These are phyloP conservation scores for Picea abies DNA, from an alignment of 83 land plant species.

Conservation along the genomic window DNA sequence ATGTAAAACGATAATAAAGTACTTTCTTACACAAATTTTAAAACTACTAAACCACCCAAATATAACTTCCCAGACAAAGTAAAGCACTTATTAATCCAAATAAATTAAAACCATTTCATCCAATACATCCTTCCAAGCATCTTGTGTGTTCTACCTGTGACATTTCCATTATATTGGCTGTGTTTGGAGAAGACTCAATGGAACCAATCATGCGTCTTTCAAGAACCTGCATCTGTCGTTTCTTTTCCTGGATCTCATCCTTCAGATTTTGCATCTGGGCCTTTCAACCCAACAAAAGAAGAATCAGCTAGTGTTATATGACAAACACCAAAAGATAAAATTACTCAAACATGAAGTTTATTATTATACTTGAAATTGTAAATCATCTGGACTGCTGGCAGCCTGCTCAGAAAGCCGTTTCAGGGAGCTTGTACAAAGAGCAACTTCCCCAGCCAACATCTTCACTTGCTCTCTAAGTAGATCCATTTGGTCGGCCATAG, in stretches of 20 bases:
- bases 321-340: not conserved
- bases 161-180: slow-evolving; percentile 40
- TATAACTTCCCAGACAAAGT: not conserved
- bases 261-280: slow-evolving; percentile 67
- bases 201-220: slow-evolving; percentile 73
- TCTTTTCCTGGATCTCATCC: slow-evolving; percentile 80
- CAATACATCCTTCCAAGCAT: not conserved
- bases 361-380: slow-evolving; percentile 60
- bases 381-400: slow-evolving; percentile 63
- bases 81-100: not conserved
- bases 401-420: slow-evolving; percentile 85
- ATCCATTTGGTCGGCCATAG: slow-evolving; percentile 85
- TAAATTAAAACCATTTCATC: not conserved
- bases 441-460: slow-evolving; percentile 95
- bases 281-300: slow-evolving; percentile 35
- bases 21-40: no score
- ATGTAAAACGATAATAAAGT: not conserved
- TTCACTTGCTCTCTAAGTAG: slow-evolving; percentile 88
- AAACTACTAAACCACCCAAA: no score
- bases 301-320: not conserved
- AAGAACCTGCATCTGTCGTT: slow-evolving; percentile 69
- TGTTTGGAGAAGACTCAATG: slow-evolving; percentile 33
- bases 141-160: slow-evolving; percentile 56
- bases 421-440: slow-evolving; percentile 79
- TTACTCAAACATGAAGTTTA: slow-evolving; percentile 8